Conservation (phyloP, 768 basidiomycete species). For the Tubosaeta sp. region DNA sequence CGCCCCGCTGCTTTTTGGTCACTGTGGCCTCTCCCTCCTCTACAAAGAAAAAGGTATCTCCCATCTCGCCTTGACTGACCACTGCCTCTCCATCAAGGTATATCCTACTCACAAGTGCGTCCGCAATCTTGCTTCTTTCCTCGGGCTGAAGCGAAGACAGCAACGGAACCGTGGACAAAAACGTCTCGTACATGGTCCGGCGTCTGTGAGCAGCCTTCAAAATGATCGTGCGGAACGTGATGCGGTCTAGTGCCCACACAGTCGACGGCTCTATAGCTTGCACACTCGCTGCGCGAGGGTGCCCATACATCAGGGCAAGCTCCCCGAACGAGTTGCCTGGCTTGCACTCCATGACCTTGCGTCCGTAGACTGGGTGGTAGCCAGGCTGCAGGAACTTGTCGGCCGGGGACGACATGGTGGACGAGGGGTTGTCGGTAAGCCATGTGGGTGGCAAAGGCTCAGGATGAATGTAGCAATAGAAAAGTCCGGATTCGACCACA, state of each 20-base stretch:
- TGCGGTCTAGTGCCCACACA: slow-evolving; percentile 94
- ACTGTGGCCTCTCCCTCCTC: slow-evolving; percentile 91
- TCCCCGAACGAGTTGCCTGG: slow-evolving; percentile 92
- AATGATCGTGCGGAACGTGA: slow-evolving; percentile 97
- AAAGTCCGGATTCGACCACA: slow-evolving; percentile 84
- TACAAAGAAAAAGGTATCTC: slow-evolving; percentile 96
- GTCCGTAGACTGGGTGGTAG: slow-evolving; percentile 69
- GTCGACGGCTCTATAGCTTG: slow-evolving; percentile 77
- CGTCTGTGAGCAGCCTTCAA: slow-evolving; percentile 88
- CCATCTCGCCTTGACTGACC: slow-evolving; percentile 89
- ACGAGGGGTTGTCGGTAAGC: slow-evolving; percentile 41
- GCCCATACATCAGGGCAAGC: slow-evolving; percentile 96
- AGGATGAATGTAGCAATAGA: slow-evolving; percentile 77
- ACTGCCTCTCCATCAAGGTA: slow-evolving; percentile 84
- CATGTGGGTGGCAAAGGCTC: slow-evolving; percentile 62
- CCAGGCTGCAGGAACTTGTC: slow-evolving; percentile 61
- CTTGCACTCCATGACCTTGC: slow-evolving; percentile 78
- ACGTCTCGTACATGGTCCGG: slow-evolving; percentile 94
- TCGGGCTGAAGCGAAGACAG: slow-evolving; percentile 80
- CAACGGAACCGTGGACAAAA: slow-evolving; percentile 86
- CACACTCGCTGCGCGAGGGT: slow-evolving; percentile 92
- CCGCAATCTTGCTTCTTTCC: slow-evolving; percentile 95
- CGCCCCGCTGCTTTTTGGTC: slow-evolving; percentile 60
- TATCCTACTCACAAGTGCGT: slow-evolving; percentile 81
- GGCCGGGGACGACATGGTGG: slow-evolving; percentile 34